Conservation (phyloP, 257 asterid species). For the Verbena officinalis region DNA sequence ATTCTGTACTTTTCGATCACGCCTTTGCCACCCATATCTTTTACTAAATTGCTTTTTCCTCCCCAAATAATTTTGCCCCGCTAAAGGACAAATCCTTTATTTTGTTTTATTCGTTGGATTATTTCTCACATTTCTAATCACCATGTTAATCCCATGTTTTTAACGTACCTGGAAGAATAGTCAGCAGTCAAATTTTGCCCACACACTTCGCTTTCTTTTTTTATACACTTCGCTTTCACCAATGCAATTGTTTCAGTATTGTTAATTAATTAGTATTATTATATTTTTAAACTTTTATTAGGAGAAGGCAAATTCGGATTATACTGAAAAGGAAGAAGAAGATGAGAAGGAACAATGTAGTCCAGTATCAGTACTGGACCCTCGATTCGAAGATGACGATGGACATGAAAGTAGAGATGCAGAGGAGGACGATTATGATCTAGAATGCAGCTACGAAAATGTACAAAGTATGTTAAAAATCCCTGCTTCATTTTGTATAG, state of each 20-base stretch:
- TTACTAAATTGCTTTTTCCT: slow-evolving; percentile 36
- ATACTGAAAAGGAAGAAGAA: slow-evolving; percentile 41
- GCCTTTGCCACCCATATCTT: slow-evolving; percentile 57
- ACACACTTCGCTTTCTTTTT: not conserved
- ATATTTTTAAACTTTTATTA: slow-evolving; percentile 19
- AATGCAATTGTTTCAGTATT: not conserved
- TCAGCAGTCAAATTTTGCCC: slow-evolving; percentile 27
- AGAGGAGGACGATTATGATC: slow-evolving; percentile 47
- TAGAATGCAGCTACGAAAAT: slow-evolving; percentile 63
- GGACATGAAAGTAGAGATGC: slow-evolving; percentile 33
- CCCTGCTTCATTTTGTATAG: too few species aligned
- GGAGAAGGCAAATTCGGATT: slow-evolving; percentile 35
- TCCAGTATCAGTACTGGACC: slow-evolving; percentile 75
- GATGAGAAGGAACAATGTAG: slow-evolving; percentile 85
- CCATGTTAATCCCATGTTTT: slow-evolving; percentile 13
- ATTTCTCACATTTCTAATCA: slow-evolving; percentile 18
- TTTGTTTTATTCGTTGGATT: slow-evolving; percentile 38
- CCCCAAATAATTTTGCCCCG: slow-evolving; percentile 32
- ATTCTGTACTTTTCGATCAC: slow-evolving; percentile 43
- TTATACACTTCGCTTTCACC: not conserved
- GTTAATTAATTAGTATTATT: not conserved
- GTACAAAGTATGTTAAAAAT: slow-evolving; percentile 82
- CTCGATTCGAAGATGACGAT: slow-evolving; percentile 69
- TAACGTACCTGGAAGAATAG: slow-evolving; percentile 27
- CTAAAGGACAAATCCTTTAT: slow-evolving; percentile 45